Conservation (phyloP, 1,284 basidiomycete species). For the Meira miltonrushii region DNA sequence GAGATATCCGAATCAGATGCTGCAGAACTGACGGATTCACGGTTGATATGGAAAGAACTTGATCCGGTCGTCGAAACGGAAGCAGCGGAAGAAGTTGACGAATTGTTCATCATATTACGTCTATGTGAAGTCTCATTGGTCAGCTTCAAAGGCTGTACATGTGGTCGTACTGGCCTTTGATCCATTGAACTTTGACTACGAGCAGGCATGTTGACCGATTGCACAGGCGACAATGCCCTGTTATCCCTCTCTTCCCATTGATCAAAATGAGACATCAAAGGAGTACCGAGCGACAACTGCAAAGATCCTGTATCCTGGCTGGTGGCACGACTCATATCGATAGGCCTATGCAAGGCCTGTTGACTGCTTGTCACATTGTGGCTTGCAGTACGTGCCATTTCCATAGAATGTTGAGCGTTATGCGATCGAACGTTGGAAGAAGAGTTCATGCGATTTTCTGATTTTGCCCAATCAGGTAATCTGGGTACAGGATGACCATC, state of each 20-base stretch:
- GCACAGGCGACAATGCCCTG: background rate
- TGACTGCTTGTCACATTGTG: background rate
- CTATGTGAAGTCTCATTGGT: background rate
- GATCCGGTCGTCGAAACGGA: background rate
- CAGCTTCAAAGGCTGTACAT: background rate
- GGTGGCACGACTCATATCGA: background rate
- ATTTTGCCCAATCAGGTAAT: slow-evolving; percentile 4
- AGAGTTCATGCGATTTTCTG: background rate
- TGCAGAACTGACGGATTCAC: slow-evolving; percentile 6
- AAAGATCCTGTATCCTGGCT: background rate
- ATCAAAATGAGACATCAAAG: background rate
- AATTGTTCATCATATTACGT: background rate
- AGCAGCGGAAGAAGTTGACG: background rate
- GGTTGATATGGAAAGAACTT: background rate
- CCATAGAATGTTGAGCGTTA: background rate
- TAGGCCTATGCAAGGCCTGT: background rate
- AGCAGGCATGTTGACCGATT: background rate
- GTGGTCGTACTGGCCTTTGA: background rate
- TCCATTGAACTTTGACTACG: background rate
- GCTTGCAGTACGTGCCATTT: background rate
- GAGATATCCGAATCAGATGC: slow-evolving; percentile 2
- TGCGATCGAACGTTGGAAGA: background rate
- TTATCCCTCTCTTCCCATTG: too few relatives aligned
- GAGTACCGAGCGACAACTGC: background rate
- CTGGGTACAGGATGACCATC: background rate